Conservation (phyloP, 257 asterid species). For the Asclepias syriaca region DNA sequence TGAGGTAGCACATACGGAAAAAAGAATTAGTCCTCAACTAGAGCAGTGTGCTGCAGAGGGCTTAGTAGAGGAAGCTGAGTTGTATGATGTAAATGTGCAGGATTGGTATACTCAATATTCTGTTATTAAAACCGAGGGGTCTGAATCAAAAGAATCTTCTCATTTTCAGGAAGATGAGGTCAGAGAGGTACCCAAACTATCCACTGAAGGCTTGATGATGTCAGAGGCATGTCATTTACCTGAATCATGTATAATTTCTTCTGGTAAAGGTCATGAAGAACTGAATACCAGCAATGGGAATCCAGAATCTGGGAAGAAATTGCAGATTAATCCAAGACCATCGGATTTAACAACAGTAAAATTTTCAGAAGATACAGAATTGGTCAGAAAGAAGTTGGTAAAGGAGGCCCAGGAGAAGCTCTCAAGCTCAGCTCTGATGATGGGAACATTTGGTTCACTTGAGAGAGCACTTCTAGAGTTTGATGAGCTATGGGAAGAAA, state of each 20-base stretch:
- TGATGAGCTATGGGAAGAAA: conserved; percentile 48
- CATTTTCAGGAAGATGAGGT: conserved; percentile 3
- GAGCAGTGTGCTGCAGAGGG: conserved; percentile 17
- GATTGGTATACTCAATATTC: conserved; percentile 24
- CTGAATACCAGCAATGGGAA: not conserved
- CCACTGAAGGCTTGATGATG: not conserved
- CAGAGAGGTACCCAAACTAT: conserved; percentile 4
- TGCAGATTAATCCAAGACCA: conserved; percentile 27
- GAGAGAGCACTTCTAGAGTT: conserved; percentile 62
- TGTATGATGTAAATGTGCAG: conserved; percentile 47
- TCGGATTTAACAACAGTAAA: conserved; percentile 12
- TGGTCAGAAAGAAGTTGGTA: conserved; percentile 47
- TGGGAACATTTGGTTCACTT: conserved; percentile 44
- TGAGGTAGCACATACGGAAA: conserved; percentile 12
- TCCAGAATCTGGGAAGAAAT: not conserved
- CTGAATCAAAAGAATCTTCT: conserved; percentile 23
- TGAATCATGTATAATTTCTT: conserved; percentile 13
- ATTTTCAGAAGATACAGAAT: conserved; percentile 29
- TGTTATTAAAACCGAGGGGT: conserved; percentile 18
- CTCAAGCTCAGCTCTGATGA: conserved; percentile 40
- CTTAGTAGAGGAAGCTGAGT: conserved; percentile 32
- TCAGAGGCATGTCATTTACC: conserved; percentile 11
- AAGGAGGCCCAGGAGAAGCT: conserved; percentile 75
- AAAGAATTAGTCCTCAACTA: conserved; percentile 3
- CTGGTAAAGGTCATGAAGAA: not conserved